Conservation (phyloP, 306 rosid genomes). For the Aeschynomene evenia region DNA sequence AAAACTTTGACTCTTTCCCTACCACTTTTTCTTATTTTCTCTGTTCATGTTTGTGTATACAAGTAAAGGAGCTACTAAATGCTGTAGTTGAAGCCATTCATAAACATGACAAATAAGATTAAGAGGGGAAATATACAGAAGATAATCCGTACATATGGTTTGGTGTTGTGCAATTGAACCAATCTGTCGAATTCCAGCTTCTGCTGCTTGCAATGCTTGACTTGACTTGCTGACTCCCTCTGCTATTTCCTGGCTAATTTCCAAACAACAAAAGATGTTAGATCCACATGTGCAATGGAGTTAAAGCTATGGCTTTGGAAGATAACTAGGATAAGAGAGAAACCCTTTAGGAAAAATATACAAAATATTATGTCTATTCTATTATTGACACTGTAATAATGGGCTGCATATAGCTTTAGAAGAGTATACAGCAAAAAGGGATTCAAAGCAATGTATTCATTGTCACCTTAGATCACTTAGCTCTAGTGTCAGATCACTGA, state of each 20-base stretch:
- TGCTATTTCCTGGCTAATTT: conserved; percentile 80
- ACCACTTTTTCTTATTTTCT: background rate
- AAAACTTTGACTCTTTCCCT: background rate
- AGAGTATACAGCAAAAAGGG: background rate
- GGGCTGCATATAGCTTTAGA: background rate
- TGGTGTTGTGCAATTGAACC: conserved; percentile 77
- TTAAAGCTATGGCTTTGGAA: conserved; percentile 5
- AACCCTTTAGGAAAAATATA: background rate
- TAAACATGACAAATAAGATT: background rate
- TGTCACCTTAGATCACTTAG: conserved; percentile 81
- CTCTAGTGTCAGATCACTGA: conserved; percentile 81
- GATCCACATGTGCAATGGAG: background rate
- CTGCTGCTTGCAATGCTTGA: conserved; percentile 91
- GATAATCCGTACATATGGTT: conserved; percentile 69
- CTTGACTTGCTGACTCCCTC: conserved; percentile 87
- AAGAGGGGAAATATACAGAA: background rate
- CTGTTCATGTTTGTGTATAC: background rate
- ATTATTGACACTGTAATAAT: background rate
- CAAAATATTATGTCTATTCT: background rate
- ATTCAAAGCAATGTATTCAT: conserved; percentile 22
- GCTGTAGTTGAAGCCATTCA: conserved; percentile 4
- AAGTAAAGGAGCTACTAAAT: conserved; percentile 15
- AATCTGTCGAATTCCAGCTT: conserved; percentile 80
- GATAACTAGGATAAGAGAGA: conserved; percentile 9
- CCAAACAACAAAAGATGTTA: conserved; percentile 28